These are phyloP conservation scores for Xylariales sp. DNA, from an alignment of 2,329 filamentous ascomycete genomes.

Conservation along the genomic window DNA sequence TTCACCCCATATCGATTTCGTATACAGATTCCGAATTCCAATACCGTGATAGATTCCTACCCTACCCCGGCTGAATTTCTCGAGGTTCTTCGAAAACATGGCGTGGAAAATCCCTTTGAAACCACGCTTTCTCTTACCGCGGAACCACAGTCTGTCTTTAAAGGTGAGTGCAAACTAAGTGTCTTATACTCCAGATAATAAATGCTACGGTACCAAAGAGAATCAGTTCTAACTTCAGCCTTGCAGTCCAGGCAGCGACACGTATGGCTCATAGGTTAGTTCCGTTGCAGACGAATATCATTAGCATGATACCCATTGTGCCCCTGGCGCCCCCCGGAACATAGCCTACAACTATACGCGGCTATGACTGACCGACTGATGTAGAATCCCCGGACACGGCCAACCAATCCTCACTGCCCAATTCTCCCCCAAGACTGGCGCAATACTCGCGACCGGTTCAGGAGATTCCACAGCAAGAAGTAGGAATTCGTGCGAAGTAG, in stretches of 20 bases:
- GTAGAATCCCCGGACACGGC: constrained; percentile 83
- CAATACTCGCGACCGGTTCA: constrained; percentile 76
- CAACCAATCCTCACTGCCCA: constrained; percentile 73
- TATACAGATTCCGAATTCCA: constrained; percentile 66
- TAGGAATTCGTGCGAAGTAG: constrained; percentile 13
- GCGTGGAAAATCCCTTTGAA: constrained; percentile 69
- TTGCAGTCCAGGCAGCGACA: constrained; percentile 91
- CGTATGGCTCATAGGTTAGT: constrained; percentile 78
- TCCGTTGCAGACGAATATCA: neutral
- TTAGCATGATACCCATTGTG: neutral
- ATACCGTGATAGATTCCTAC: constrained; percentile 66
- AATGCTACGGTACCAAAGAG: neutral
- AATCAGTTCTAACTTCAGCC: neutral
- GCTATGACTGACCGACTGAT: constrained; percentile 16
- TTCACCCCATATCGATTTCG: constrained; percentile 72
- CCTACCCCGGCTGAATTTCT: constrained; percentile 63
- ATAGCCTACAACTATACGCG: neutral
- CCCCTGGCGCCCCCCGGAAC: neutral
- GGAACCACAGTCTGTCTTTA: constrained; percentile 84
- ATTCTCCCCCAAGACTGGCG: constrained; percentile 37
- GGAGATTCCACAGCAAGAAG: constrained; percentile 83
- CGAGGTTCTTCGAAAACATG: constrained; percentile 65
- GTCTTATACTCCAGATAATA: neutral
- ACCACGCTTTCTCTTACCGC: constrained; percentile 66
- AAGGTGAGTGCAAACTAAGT: constrained; percentile 14